Base-by-base conservation (phyloP, 2,329 filamentous ascomycete genomes). In the Lojkania enalia region DNA sequence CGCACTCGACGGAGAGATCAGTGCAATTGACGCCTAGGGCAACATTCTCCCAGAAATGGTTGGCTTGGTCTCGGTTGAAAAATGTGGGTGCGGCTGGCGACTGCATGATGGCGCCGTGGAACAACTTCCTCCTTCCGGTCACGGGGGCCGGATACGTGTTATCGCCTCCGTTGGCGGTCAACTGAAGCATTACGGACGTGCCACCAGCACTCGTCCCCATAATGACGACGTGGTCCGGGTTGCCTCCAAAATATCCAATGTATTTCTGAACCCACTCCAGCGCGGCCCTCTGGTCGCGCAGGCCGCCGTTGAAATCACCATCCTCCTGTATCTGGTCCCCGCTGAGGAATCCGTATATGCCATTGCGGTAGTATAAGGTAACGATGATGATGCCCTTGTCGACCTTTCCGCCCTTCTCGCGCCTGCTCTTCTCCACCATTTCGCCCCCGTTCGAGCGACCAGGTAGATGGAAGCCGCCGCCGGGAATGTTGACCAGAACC, bases 401-500 rank as follows among this genome's bases (percentile, higher is more conserved):
- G 3, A 35, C 30, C 30, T 42, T 36, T n/a, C 35, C 35, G 20
- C 42, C 38, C 27, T 33, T 63, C 35, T 60, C 60, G 18, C 51
- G 49, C 14, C 62, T 50, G 23, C 57, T 56, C 51, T 66, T 66
- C 41, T 58, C 58, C 20, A 63, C 61, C 54, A 65, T 59, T 33
- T 62, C 62, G 4, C 54, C 57, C 20, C 62, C 61, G 37, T 63
- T 66, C 33, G 60, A 57, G 21, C 63, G 54, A 5, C 63, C 63
- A 13, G 63, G 63, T 2, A 65, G 43, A 39, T 74, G 71, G 58
- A 74, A 74, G 0, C 71, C 71, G 31, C 71, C 73, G 4, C 73
- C 73, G 16, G 74, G 74, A 57, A 75, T 75, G 48, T 74, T 75
- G 1, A 77, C 68, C 15, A 72, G 54, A 0, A 74, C 71, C 20